Evolutionary conservation across 176 grass and related monocot species (phyloP).

Genomic region (Juncus effusus): DNA sequence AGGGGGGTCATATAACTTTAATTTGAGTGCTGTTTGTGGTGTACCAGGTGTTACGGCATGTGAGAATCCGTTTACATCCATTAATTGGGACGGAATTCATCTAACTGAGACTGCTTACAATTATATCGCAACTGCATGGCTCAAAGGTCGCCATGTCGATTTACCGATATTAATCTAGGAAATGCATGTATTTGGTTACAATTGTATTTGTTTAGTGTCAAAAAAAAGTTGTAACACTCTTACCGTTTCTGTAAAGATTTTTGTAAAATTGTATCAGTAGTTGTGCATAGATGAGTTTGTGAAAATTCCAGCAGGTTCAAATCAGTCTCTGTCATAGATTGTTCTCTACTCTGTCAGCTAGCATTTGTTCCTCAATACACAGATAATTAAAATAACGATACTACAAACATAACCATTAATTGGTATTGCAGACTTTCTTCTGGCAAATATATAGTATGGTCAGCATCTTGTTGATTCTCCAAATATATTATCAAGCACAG

Average conservation of each 20-base stretch:
- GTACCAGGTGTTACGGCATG: constrained; percentile 45
- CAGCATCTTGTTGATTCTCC: constrained; percentile 90
- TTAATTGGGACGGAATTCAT: constrained; percentile 92
- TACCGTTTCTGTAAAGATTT: background rate
- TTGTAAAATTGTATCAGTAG: background rate
- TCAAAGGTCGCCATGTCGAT: constrained; percentile 26
- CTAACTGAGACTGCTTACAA: constrained; percentile 78
- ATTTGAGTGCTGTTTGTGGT: constrained; percentile 46
- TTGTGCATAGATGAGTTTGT: background rate
- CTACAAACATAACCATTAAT: too few relatives aligned
- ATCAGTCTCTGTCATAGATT: too few relatives aligned
- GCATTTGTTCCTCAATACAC: too few relatives aligned
- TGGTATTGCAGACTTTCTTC: too few relatives aligned
- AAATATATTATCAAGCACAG: constrained; percentile 82
- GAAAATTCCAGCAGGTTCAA: too few relatives aligned
- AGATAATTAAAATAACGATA: too few relatives aligned
- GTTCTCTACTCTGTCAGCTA: too few relatives aligned
- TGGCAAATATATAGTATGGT: background rate
- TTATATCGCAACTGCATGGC: constrained; percentile 66
- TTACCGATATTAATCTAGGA: constrained; percentile 7
- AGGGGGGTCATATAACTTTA: constrained; percentile 63
- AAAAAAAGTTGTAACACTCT: too few relatives aligned
- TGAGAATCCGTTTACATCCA: background rate
- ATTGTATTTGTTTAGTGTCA: background rate
- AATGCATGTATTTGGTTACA: background rate